Evolutionary conservation across 345 rosid genomes (phyloP), one percentile per base, ranked within the genome.

Genomic region (Microthlaspi erraticum): DNA sequence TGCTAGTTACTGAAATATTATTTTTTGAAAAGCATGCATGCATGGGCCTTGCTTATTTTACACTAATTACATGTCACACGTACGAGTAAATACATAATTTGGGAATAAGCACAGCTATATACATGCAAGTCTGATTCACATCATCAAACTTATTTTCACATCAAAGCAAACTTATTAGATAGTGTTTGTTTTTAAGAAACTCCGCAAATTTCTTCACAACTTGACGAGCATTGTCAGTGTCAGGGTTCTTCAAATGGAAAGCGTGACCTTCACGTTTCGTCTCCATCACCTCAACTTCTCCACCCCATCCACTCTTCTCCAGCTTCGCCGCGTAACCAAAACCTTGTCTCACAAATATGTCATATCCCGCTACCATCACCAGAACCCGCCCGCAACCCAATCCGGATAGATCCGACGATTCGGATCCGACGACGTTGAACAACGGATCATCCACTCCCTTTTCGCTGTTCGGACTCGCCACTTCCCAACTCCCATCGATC

Each of bases 381-480:
- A 83, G 17, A 42, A 82, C 64, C 72, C 60, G 70, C 1, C 31
- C 70, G 26, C 85, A 79, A 43, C 77, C 76, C n/a, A 86, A 33
- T 3, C 65, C 75, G 37, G 43, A 58, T 54, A 86, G 11, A 39
- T 57, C 67, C 17, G 43, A 17, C 31, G 81, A 59, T 39, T 72
- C 84, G 5, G 32, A 37, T 2, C 45, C 60, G 0, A 13, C 55
- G 41, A 86, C 89, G 61, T 88, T 81, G 0, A 88, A 3, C 72
- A 33, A 67, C 8, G 85, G 91, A 39, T 88, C 88, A 42, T 83
- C 82, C 3, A 37, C 33, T 13, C 89, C 89, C 0, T 75, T 46
- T 11, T 77, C 50, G 7, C 78, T 79, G 6, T 41, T 39, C 0
- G 91, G 89, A 11, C 69, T 69, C 17, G 78, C 72, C 0, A 75